Evolutionary conservation across 2,329 filamentous ascomycete genomes (phyloP), one percentile per base, ranked within the genome.

Genomic region (Stagonosporopsis vannaccii): DNA sequence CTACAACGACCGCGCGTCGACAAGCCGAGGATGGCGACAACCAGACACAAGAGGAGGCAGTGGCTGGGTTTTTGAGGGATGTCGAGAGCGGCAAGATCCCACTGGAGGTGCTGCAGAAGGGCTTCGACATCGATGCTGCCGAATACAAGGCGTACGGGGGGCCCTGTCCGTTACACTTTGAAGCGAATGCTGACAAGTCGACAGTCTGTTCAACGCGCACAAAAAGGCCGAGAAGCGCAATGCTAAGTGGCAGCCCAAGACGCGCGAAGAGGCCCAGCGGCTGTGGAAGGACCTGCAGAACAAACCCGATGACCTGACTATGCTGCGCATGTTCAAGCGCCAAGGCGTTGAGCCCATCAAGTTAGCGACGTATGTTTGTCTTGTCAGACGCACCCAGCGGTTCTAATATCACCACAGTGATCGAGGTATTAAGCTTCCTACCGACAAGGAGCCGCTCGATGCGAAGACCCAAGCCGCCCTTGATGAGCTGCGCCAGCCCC

Each of bases 401-500:
- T 1, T 35, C 58, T 51, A 41, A 55, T 43, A 42, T 11, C 36
- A 35, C 5, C 26, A 36, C 51, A 73, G 72, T 53, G 66, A 71
- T 64, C 68, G 66, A 42, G 66, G 63, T 55, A 70, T 77, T 51
- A 65, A 56, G 25, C 66, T 74, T 20, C 73, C 72, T 35, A 67
- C 58, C 49, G 70, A 75, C 51, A 63, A 66, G 25, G 48, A 63
- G 12, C 65, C 69, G 0, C 68, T 74, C 47, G 67, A 72, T 46
- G 55, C 62, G 32, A 60, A 71, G 59, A 67, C 65, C n/a, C 63
- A 71, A 55, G 58, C 65, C 54, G 61, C 66, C 22, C 71, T 76
- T 58, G 66, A 72, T 36, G 65, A 61, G 23, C 65, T 76, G 47
- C 74, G 73, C 51, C 57, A 60, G 23, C 93, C 93, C 33, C 86